These are phyloP conservation scores for Roridomyces roridus DNA, from an alignment of 768 basidiomycete genomes.

Conservation along the genomic window DNA sequence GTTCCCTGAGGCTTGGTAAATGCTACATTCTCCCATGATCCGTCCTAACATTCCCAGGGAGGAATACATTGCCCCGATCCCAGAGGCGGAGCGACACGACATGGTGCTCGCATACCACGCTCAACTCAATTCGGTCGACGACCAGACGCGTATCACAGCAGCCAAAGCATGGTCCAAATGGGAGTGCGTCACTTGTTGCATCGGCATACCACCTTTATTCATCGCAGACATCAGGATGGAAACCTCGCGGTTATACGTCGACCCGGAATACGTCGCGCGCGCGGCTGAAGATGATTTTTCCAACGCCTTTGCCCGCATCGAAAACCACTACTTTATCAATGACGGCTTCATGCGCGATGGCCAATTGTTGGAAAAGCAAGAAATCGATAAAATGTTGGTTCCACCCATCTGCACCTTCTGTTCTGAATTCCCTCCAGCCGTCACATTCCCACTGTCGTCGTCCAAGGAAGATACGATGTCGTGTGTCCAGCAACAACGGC, in stretches of 20 bases:
- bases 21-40: background rate
- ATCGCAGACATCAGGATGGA: constrained; percentile 63
- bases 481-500: constrained; percentile 89
- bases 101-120: constrained; percentile 85
- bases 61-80: constrained; percentile 81
- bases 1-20: constrained; percentile 88
- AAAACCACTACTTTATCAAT: constrained; percentile 92
- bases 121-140: constrained; percentile 76
- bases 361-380: constrained; percentile 81
- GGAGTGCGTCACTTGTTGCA: constrained; percentile 59
- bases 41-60: constrained; percentile 58
- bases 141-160: constrained; percentile 65
- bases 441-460: constrained; percentile 81
- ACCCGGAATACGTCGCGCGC: constrained; percentile 68
- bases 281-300: constrained; percentile 80
- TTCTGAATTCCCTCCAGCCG: constrained; percentile 63
- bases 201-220: background rate
- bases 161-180: constrained; percentile 90
- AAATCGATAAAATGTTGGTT: constrained; percentile 85
- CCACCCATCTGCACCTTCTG: background rate
- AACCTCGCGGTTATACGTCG: constrained; percentile 77
- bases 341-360: constrained; percentile 88
- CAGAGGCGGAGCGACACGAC: constrained; percentile 79
- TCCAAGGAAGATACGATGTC: constrained; percentile 90
- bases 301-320: constrained; percentile 84